Conservation (phyloP, 352 stramenopile species). For the Globisporangium paroecandrum region DNA sequence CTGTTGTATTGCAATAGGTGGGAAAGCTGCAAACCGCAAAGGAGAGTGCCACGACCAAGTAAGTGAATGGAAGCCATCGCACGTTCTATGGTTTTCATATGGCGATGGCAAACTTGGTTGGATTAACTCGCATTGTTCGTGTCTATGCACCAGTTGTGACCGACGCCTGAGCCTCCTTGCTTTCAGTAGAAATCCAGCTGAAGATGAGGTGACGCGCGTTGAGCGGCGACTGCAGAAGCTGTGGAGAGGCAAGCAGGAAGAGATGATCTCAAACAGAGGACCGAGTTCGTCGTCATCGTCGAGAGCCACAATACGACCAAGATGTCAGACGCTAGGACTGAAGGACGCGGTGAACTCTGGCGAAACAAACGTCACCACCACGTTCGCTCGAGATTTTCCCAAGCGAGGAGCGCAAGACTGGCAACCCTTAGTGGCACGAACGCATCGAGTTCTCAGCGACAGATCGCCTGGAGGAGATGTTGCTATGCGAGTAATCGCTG, state of each 20-base stretch:
- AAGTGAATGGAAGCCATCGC: background rate
- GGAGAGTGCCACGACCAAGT: background rate
- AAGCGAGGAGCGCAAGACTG: background rate
- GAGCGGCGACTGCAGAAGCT: conserved; percentile 1
- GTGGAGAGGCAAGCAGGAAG: background rate
- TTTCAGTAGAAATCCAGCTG: background rate
- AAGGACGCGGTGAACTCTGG: background rate
- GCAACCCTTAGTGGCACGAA: background rate
- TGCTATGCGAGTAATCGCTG: background rate
- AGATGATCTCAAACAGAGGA: background rate
- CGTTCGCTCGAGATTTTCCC: background rate
- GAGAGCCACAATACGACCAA: background rate
- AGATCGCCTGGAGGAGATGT: background rate
- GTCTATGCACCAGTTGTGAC: background rate
- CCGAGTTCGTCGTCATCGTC: background rate
- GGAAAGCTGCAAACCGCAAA: background rate
- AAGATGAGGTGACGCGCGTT: background rate
- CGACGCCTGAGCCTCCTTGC: background rate
- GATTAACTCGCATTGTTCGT: background rate
- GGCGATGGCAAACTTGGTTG: background rate
- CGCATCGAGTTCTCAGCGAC: background rate
- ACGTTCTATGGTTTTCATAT: background rate
- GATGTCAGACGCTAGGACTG: background rate
- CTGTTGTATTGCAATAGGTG: background rate
- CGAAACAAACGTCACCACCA: no score